Conservation (phyloP, 352 stramenopile genomes). For the Halophytophthora polymorphica region DNA sequence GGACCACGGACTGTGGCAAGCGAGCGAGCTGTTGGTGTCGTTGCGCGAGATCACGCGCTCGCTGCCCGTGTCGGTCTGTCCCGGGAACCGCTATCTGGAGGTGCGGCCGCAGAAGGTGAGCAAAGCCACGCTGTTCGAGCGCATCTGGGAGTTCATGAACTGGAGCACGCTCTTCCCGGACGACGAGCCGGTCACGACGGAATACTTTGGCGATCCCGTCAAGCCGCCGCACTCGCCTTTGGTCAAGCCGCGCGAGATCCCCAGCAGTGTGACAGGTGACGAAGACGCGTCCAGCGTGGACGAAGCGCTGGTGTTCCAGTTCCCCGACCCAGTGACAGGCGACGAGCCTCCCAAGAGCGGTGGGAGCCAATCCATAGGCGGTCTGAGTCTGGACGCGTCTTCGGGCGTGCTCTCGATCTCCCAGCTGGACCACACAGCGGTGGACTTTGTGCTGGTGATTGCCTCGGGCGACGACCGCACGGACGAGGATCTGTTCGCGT, state of each 20-base stretch:
- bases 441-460: conserved; percentile 86
- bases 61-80: conserved; percentile 69
- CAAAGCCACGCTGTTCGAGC: conserved; percentile 76
- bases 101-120: conserved; percentile 78
- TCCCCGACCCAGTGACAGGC: background rate
- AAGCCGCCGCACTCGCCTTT: conserved; percentile 43
- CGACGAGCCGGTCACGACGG: conserved; percentile 56
- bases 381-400: conserved; percentile 6
- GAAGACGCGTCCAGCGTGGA: conserved; percentile 8
- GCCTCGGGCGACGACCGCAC: conserved; percentile 78
- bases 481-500: conserved; percentile 80
- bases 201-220: conserved; percentile 70
- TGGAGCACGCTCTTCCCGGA: conserved; percentile 60
- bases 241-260: conserved; percentile 34
- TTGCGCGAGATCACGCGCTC: conserved; percentile 72
- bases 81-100: conserved; percentile 73
- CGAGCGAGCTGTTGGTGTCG: conserved; percentile 83
- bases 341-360: background rate
- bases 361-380: background rate
- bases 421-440: conserved; percentile 22
- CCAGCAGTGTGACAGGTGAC: conserved; percentile 12
- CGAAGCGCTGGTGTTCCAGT: conserved; percentile 1
- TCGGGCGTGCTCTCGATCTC: conserved; percentile 3
- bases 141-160: conserved; percentile 86
- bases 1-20: conserved; percentile 87